Percentiles rank a stretch among this genome's conserved stretches.
These are phyloP conservation scores for Pyracantha coccinea DNA, from an alignment of 331 rosid species.

Conservation along the genomic window DNA sequence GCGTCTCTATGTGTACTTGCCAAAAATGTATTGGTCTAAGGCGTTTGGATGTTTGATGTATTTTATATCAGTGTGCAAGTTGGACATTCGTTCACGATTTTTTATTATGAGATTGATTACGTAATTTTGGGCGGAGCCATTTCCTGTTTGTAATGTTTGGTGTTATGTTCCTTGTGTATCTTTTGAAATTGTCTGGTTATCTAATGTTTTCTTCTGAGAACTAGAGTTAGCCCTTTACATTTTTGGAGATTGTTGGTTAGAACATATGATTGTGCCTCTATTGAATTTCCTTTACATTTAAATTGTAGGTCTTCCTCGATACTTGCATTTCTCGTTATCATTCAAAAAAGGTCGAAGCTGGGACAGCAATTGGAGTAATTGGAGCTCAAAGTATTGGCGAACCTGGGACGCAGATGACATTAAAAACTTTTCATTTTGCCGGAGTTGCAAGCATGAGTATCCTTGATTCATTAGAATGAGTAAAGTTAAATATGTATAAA, in stretches of 20 bases:
- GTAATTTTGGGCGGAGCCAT: background rate
- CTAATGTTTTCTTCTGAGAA: background rate
- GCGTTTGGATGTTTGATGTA: background rate
- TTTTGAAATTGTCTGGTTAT: background rate
- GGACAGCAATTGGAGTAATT: constrained; percentile 90
- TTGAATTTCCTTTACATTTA: background rate
- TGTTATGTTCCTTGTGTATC: background rate
- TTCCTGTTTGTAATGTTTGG: background rate
- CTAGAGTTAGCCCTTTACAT: background rate
- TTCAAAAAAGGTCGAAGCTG: constrained; percentile 71
- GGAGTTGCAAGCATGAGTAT: constrained; percentile 99
- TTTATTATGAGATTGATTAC: background rate
- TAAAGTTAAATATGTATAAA: background rate
- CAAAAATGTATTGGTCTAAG: background rate
- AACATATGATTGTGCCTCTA: background rate
- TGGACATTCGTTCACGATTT: background rate
- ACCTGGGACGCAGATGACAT: constrained; percentile 97
- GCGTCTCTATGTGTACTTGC: no score
- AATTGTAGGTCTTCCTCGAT: constrained; percentile 63
- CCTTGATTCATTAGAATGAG: constrained; percentile 35
- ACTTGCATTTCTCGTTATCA: constrained; percentile 78
- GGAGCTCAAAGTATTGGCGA: constrained; percentile 99
- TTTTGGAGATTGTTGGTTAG: background rate
- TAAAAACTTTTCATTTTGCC: constrained; percentile 95
- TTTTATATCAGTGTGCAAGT: background rate